Evolutionary conservation across 768 basidiomycete species (phyloP), one percentile per base, ranked within the genome.

Genomic region (Leccinum sublutescens): DNA sequence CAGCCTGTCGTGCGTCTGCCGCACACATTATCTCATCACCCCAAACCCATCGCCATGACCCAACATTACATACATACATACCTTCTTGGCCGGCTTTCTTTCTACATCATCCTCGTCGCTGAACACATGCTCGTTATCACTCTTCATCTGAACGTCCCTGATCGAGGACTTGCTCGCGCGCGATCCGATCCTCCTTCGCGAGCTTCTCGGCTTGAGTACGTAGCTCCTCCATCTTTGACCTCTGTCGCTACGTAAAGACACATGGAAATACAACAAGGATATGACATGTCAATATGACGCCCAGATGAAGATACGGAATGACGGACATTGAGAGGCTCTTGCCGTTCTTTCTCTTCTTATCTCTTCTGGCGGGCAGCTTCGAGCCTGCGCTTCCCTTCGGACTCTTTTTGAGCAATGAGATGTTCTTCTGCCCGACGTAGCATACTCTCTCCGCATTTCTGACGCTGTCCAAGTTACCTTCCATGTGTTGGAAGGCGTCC

Each of bases 381-480:
- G 3, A 93, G 77, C 69, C 85, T 86, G 6, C 88, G 85, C 50
- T 86, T 94, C 89, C 0, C 77, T 69, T 95, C 94, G 64, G 84
- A 82, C 58, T 85, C 82, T 55, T 82, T 77, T 69, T 96, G 94
- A 17, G 12, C 23, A 25, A 5, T 23, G 21, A 43, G 40, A 19
- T 43, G 40, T 19, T 43, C 40, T 15, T 25, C 47, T 48, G 6
- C 21, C 23, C 23, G 14, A 56, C 90, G 81, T 55, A 95, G 72
- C 80, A 98, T 87, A 66, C 82, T 88, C 60, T 92, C 89, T 12
- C 95, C 93, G 66, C 97, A 98, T 71, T 89, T 89, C 40, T 86
- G 82, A 50, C 96, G 86, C 64, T 27, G 8, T 69, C 68, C 19
- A 83, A 64, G 53, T 81, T 79, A 2, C 81, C 84, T 56, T 27